Base-by-base conservation (phyloP, 257 asterid species). In the Thymus mandschuricus region DNA sequence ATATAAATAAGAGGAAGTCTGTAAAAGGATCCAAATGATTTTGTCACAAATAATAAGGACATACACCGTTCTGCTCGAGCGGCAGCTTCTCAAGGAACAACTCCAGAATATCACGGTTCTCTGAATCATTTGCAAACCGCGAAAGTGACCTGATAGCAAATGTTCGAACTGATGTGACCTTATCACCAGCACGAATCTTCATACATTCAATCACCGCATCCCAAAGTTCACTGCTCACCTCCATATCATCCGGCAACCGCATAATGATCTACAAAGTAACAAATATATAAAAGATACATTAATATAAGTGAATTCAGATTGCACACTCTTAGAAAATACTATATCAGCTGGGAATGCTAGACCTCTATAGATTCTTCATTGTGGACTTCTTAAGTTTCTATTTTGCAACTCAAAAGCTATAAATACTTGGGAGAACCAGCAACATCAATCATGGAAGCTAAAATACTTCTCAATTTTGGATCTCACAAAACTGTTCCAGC, bases 161-260 rank as follows among this genome's bases (percentile, higher is more conserved):
- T 72, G 91, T 77, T 52, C 99, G 92, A 64, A 92, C 93, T 58
- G 88, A 78, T 41, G 96, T 76, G 28, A 85, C 81, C 87, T 92
- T 95, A 77, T 95, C 99, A 71, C 86, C 80, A 70, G 81, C 86
- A 21, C 96, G 90, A 67, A 81, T 73, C 76, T 81, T 87, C 95
- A 95, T 81, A 69, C 83, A 76, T 46, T 91, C 98, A 50, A 95
- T 92, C 73, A 92, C 97, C 72, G 88, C 96, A 80, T 89, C 98
- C 99, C 99, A 91, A 27, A 91, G 91, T 64, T 87, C 98, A 79
- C 70, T 71, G 79, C 95, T 86, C 71, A 95, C 98, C 82, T 95
- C 99, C 28, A 96, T 76, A 62, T 95, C 98, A 83, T 95, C 98
- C 11, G 99, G 97, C 83, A 95, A 77, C 74, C 96, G 88, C 87